Percentiles rank a stretch among this genome's conserved stretches.
Evolutionary conservation across 129 eudicot species (phyloP).

Genomic region (Ambrosia artemisiifolia): DNA sequence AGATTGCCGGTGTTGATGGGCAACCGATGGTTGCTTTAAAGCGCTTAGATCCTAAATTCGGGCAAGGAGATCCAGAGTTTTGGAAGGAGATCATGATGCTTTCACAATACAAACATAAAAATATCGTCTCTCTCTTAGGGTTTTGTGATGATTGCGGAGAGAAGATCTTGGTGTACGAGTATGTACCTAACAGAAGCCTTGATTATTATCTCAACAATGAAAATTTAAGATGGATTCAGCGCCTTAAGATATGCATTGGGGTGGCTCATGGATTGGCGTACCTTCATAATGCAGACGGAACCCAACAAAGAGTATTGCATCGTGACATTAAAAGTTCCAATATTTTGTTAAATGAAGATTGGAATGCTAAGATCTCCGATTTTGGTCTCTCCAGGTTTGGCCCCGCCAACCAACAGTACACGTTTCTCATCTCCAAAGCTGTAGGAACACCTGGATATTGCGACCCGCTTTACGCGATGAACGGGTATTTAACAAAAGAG

Average conservation of each 20-base stretch:
- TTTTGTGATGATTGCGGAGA: neutral
- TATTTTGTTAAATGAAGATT: neutral
- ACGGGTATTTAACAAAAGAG: no score
- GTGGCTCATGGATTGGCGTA: neutral
- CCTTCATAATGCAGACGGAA: neutral
- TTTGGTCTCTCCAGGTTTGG: slow-evolving; percentile 1
- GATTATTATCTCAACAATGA: neutral
- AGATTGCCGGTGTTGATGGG: neutral
- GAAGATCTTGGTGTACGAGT: neutral
- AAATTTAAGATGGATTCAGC: neutral
- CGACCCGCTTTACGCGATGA: neutral
- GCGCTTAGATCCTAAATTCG: neutral
- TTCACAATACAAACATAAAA: neutral
- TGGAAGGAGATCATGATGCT: neutral
- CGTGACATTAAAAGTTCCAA: slow-evolving; percentile 1
- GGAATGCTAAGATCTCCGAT: slow-evolving; percentile 3
- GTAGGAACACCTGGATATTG: neutral
- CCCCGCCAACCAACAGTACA: neutral
- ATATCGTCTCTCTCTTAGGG: no score
- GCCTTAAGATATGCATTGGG: neutral
- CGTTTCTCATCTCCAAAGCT: neutral
- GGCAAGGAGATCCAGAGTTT: neutral
- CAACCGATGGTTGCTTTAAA: neutral
- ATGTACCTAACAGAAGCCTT: neutral
- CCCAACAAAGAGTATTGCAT: slow-evolving; percentile 3